Evolutionary conservation across 257 asterid species (phyloP).

Genomic region (Catharanthus roseus): DNA sequence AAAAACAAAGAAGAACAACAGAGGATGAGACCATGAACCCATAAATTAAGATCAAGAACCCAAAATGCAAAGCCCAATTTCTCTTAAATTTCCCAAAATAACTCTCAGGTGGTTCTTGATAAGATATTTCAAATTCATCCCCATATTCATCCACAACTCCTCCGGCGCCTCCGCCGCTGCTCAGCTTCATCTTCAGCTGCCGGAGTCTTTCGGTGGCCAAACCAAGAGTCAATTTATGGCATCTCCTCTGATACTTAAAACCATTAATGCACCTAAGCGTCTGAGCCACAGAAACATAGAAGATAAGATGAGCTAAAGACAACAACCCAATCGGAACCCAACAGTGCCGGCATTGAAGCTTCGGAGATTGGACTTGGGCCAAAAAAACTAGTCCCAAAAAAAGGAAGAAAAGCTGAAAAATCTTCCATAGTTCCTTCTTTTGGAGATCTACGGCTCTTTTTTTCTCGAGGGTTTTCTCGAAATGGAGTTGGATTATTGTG

Average conservation of each 20-base stretch:
- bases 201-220: slow-evolving; percentile 80
- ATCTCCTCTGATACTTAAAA: slow-evolving; percentile 90
- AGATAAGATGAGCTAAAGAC: slow-evolving; percentile 70
- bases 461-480: slow-evolving; percentile 93
- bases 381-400: slow-evolving; percentile 56
- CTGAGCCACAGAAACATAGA: slow-evolving; percentile 87
- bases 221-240: slow-evolving; percentile 89
- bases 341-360: slow-evolving; percentile 81
- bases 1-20: slow-evolving; percentile 76
- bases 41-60: slow-evolving; percentile 72
- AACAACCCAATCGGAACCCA: slow-evolving; percentile 91
- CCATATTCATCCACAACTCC: slow-evolving; percentile 46
- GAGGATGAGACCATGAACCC: slow-evolving; percentile 85
- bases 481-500: slow-evolving; percentile 94
- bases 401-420: slow-evolving; percentile 82
- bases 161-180: slow-evolving; percentile 39
- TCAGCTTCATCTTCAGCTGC: slow-evolving; percentile 48
- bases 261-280: slow-evolving; percentile 93
- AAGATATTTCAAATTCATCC: slow-evolving; percentile 69
- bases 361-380: slow-evolving; percentile 46
- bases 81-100: slow-evolving; percentile 92
- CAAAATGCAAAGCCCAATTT: slow-evolving; percentile 89
- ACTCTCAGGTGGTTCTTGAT: slow-evolving; percentile 93
- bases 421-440: slow-evolving; percentile 78
- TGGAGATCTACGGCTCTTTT: slow-evolving; percentile 78